A percentile compares a stretch with the other conserved stretches of the same genome.
Conservation (phyloP, 805 yeast species). For the Saturnispora zaruensis region DNA sequence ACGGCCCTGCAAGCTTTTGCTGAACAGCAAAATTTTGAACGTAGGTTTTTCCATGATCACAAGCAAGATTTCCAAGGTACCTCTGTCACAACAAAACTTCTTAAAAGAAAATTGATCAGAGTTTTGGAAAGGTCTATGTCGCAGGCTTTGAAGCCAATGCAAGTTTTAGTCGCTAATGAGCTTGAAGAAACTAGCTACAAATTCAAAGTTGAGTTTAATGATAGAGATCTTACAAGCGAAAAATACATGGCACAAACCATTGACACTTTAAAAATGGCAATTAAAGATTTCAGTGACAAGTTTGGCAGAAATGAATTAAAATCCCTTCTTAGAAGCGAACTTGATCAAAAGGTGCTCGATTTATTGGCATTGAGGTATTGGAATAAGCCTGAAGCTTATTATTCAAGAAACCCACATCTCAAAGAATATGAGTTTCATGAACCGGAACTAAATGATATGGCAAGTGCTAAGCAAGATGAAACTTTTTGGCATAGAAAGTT, state of each 20-base stretch:
- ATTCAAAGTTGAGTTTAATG: constrained; percentile 95
- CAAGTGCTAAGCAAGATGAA: constrained; percentile 54
- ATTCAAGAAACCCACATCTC: constrained; percentile 13
- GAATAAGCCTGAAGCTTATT: constrained; percentile 51
- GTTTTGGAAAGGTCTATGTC: constrained; percentile 92
- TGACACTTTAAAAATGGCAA: constrained; percentile 74
- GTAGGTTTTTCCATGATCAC: constrained; percentile 53
- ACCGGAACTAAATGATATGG: constrained; percentile 47
- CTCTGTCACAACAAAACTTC: constrained; percentile 62
- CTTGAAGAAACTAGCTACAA: constrained; percentile 87
- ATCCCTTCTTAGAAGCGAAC: constrained; percentile 66
- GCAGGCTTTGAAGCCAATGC: constrained; percentile 77
- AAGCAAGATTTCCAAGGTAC: constrained; percentile 54
- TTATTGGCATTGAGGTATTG: constrained; percentile 85
- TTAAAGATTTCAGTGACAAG: constrained; percentile 76
- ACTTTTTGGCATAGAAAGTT: constrained; percentile 81
- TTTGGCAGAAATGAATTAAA: constrained; percentile 79
- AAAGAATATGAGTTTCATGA: constrained; percentile 27
- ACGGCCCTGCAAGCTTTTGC: constrained; percentile 55
- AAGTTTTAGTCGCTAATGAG: constrained; percentile 76
- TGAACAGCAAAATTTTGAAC: constrained; percentile 62
- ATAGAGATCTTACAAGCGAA: constrained; percentile 86
- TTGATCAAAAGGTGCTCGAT: constrained; percentile 86
- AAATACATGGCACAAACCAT: constrained; percentile 88
- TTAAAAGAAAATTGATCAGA: constrained; percentile 74